These are phyloP conservation scores for Calonectria fujianensis DNA, from an alignment of 2,329 filamentous ascomycete genomes.

Conservation along the genomic window DNA sequence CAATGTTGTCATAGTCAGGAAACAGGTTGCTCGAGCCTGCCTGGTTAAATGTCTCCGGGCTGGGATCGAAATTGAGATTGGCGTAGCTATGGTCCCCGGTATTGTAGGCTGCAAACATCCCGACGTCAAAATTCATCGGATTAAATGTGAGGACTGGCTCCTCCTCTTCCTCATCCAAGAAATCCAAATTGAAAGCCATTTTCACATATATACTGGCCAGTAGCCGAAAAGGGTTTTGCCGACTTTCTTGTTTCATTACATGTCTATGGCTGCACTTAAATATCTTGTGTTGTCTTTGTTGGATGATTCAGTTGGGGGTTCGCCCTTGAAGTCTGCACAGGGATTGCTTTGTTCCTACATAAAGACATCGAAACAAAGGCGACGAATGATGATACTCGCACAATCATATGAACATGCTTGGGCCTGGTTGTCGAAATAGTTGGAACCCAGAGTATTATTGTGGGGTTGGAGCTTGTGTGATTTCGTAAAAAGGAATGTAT, in stretches of 20 bases:
- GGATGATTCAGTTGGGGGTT: neutral
- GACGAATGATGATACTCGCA: neutral
- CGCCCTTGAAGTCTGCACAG: neutral
- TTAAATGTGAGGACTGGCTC: neutral
- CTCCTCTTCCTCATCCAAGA: too few species aligned
- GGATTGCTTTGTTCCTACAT: neutral
- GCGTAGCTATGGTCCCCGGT: neutral
- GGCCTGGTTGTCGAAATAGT: neutral
- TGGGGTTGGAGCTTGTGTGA: neutral
- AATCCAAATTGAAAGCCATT: neutral
- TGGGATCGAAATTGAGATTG: neutral
- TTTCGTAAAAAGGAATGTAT: neutral
- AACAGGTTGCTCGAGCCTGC: neutral
- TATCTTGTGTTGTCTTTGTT: slow-evolving; percentile 1
- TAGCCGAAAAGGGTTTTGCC: neutral
- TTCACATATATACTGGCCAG: neutral
- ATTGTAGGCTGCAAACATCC: neutral
- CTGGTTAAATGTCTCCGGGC: neutral
- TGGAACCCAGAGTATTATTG: neutral
- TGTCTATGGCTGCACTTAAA: neutral
- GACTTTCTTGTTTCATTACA: neutral
- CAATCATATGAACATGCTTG: neutral
- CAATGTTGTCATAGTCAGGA: neutral
- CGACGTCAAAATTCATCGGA: neutral
- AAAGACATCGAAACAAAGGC: neutral